phyloP scores from a whole-genome alignment of 2,329 filamentous ascomycete genomes.

The Calonectria leucothoes region DNA sequence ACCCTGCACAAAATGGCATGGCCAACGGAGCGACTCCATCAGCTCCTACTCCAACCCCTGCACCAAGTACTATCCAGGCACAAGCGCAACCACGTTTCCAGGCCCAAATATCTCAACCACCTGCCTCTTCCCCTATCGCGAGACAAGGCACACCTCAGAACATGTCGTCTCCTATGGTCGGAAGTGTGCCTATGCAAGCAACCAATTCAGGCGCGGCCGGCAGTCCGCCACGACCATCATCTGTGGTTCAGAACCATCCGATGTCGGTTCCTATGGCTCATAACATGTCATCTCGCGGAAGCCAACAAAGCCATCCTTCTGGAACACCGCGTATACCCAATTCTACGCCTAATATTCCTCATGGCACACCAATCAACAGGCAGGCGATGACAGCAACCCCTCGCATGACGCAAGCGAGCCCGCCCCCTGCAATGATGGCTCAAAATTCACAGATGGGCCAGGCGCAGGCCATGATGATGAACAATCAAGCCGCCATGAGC shows the following conservation, averaged over 20 bases:
- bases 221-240: conserved; percentile 75
- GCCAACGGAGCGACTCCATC: conserved; percentile 52
- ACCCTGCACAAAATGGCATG: conserved; percentile 52
- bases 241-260: conserved; percentile 70
- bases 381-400: conserved; percentile 67
- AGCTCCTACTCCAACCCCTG: conserved; percentile 51
- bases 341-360: conserved; percentile 70
- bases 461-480: conserved; percentile 62
- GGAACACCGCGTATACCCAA: conserved; percentile 73
- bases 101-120: conserved; percentile 69
- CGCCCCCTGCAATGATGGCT: conserved; percentile 69
- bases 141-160: conserved; percentile 73
- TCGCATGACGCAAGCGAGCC: conserved; percentile 72
- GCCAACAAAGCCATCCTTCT: conserved; percentile 73
- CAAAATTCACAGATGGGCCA: conserved; percentile 65
- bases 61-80: conserved; percentile 53
- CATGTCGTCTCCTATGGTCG: conserved; percentile 74
- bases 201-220: conserved; percentile 76
- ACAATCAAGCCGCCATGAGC: conserved; percentile 56
- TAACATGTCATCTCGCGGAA: conserved; percentile 72
- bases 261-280: conserved; percentile 71
- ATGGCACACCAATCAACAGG: conserved; percentile 69
- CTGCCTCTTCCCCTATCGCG: conserved; percentile 75
- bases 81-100: conserved; percentile 61
- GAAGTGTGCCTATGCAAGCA: conserved; percentile 71